Conservation (phyloP, 2,329 filamentous ascomycete species). For the Alternaria tenuissima region DNA sequence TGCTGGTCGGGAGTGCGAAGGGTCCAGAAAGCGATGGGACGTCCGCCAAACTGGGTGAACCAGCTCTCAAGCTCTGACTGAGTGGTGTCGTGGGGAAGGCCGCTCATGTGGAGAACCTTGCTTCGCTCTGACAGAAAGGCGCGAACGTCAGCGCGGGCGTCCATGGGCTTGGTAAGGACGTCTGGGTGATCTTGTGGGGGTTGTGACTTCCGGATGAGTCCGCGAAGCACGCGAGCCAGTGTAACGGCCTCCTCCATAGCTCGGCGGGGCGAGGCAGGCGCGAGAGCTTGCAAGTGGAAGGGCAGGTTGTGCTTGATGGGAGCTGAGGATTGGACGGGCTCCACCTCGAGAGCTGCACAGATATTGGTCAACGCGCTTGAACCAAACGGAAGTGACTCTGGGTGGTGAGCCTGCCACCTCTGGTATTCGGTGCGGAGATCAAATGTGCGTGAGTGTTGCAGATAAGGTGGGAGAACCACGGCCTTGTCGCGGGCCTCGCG, state of each 20-base stretch:
- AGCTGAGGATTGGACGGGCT: slow-evolving; percentile 95
- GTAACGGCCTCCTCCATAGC: slow-evolving; percentile 99
- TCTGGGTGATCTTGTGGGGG: slow-evolving; percentile 92
- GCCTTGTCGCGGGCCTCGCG: slow-evolving; percentile 98
- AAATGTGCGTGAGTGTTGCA: slow-evolving; percentile 97
- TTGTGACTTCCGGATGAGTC: slow-evolving; percentile 94
- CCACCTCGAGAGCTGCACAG: slow-evolving; percentile 96
- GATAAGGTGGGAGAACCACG: slow-evolving; percentile 92
- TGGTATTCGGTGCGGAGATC: slow-evolving; percentile 98
- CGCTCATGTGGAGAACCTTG: slow-evolving; percentile 98
- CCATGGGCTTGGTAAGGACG: slow-evolving; percentile 93
- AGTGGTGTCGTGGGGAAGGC: slow-evolving; percentile 95
- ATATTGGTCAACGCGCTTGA: slow-evolving; percentile 97
- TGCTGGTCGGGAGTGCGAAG: slow-evolving; percentile 97
- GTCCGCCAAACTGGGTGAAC: slow-evolving; percentile 98
- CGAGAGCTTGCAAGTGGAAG: slow-evolving; percentile 95
- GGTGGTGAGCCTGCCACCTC: slow-evolving; percentile 97
- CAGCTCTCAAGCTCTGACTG: slow-evolving; percentile 99
- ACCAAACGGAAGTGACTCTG: slow-evolving; percentile 95
- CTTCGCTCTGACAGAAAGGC: slow-evolving; percentile 95
- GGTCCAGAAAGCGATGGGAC: slow-evolving; percentile 99
- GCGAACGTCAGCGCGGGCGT: slow-evolving; percentile 93
- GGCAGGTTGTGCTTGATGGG: slow-evolving; percentile 99
- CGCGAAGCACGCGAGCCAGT: slow-evolving; percentile 87
- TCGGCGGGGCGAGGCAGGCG: slow-evolving; percentile 91